phyloP scores from a whole-genome alignment of 2,329 filamentous ascomycete species.

The Incumbomyces lentus region DNA sequence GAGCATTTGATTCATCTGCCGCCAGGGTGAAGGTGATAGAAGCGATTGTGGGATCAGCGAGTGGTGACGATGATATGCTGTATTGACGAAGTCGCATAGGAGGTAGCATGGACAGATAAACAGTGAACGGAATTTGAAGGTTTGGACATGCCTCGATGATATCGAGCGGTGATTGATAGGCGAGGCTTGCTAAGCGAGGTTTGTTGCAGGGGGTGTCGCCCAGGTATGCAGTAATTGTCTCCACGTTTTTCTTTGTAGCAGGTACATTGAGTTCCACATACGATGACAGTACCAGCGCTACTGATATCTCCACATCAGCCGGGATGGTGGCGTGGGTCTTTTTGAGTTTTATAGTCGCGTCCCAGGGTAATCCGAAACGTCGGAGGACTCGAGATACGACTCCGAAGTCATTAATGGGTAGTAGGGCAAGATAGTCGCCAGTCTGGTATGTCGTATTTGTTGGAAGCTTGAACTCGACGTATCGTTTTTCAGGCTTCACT shows the following conservation, averaged over 20 bases:
- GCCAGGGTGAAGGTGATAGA: constrained; percentile 61
- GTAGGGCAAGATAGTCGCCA: constrained; percentile 66
- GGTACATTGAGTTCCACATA: constrained; percentile 66
- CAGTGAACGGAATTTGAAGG: constrained; percentile 52
- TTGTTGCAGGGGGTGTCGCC: constrained; percentile 29
- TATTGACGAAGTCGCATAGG: constrained; percentile 68
- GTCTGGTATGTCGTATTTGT: constrained; percentile 55
- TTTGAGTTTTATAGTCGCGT: constrained; percentile 53
- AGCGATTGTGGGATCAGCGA: constrained; percentile 45
- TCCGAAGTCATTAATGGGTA: constrained; percentile 58
- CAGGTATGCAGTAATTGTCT: too few relatives aligned
- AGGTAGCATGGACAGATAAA: constrained; percentile 61
- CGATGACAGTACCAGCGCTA: constrained; percentile 52
- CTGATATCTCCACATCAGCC: constrained; percentile 47
- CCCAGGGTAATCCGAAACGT: constrained; percentile 57
- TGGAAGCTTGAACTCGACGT: constrained; percentile 59
- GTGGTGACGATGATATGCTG: constrained; percentile 65
- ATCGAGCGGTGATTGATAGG: constrained; percentile 42
- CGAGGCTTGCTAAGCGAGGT: constrained; percentile 19
- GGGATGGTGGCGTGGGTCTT: constrained; percentile 46
- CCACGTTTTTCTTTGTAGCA: constrained; percentile 49
- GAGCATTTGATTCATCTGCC: constrained; percentile 36
- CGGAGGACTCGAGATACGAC: constrained; percentile 54
- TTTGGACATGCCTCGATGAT: constrained; percentile 54
- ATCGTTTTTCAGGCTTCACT: constrained; percentile 46